Percentiles rank a stretch among this genome's conserved stretches.
Evolutionary conservation across 2,329 filamentous ascomycete genomes (phyloP).

Genomic region (Alternaria sp.): DNA sequence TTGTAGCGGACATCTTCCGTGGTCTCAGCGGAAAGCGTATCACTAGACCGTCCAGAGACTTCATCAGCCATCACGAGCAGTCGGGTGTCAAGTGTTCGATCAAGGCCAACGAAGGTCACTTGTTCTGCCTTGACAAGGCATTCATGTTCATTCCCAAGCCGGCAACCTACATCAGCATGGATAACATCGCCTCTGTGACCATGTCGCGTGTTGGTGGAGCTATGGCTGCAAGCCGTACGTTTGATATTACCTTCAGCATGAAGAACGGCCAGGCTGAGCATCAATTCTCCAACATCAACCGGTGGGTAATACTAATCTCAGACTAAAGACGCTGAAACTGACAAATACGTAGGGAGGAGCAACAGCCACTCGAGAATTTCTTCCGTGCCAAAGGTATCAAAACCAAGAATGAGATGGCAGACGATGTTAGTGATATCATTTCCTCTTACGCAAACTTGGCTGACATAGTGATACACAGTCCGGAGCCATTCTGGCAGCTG

Average conservation of each 20-base stretch:
- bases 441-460: slow-evolving; percentile 8
- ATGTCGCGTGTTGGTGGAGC: slow-evolving; percentile 96
- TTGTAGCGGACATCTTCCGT: slow-evolving; percentile 94
- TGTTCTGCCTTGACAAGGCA: slow-evolving; percentile 97
- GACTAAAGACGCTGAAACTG: slow-evolving; percentile 18
- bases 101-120: slow-evolving; percentile 97
- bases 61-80: slow-evolving; percentile 90
- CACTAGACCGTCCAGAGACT: slow-evolving; percentile 91
- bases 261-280: slow-evolving; percentile 88
- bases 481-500: slow-evolving; percentile 74
- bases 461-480: slow-evolving; percentile 56
- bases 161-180: slow-evolving; percentile 95
- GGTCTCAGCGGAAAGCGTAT: slow-evolving; percentile 95
- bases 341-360: slow-evolving; percentile 73
- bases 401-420: slow-evolving; percentile 98
- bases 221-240: slow-evolving; percentile 91
- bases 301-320: slow-evolving; percentile 56
- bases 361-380: slow-evolving; percentile 95
- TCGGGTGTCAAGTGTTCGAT: slow-evolving; percentile 99
- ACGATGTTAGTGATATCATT: slow-evolving; percentile 72
- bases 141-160: slow-evolving; percentile 99
- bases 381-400: slow-evolving; percentile 95
- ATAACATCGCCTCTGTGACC: slow-evolving; percentile 88
- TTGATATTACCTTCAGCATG: slow-evolving; percentile 93
- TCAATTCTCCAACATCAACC: slow-evolving; percentile 99